Conservation (phyloP, 495 filamentous ascomycete species). For the Jackrogersella multiformis region DNA sequence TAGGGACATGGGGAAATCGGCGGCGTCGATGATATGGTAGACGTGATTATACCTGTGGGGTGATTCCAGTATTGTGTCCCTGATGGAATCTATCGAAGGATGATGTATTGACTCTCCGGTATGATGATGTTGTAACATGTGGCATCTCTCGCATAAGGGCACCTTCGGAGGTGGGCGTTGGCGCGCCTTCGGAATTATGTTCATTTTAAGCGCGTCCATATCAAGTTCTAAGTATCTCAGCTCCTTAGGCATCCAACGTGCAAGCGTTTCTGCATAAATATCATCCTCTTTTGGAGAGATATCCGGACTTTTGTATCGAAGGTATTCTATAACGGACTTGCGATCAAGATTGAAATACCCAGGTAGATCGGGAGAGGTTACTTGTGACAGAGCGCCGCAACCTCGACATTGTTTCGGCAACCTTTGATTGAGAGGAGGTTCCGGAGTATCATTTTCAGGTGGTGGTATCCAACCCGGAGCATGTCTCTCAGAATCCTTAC, state of each 20-base stretch:
- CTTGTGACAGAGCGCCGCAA: conserved; percentile 88
- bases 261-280: conserved; percentile 53
- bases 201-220: conserved; percentile 42
- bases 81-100: conserved; percentile 79
- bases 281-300: conserved; percentile 45
- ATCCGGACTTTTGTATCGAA: conserved; percentile 45
- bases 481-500: conserved; percentile 35
- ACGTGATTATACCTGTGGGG: conserved; percentile 89
- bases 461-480: not conserved
- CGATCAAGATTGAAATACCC: conserved; percentile 76
- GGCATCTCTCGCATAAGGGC: conserved; percentile 86
- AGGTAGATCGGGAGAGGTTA: conserved; percentile 68
- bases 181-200: conserved; percentile 21
- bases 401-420: conserved; percentile 79
- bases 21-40: conserved; percentile 97
- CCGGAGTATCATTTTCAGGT: not conserved
- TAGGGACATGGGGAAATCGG: conserved; percentile 94
- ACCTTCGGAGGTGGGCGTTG: conserved; percentile 36
- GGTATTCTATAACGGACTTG: conserved; percentile 60
- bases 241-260: conserved; percentile 50
- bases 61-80: conserved; percentile 83
- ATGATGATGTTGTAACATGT: conserved; percentile 78
- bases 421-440: conserved; percentile 8
- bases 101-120: conserved; percentile 74
- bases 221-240: conserved; percentile 57